Percentiles rank a stretch among this genome's conserved stretches.
Conservation (phyloP, 371 early-diverging fungal species). For the Conidiobolus coronatus region DNA sequence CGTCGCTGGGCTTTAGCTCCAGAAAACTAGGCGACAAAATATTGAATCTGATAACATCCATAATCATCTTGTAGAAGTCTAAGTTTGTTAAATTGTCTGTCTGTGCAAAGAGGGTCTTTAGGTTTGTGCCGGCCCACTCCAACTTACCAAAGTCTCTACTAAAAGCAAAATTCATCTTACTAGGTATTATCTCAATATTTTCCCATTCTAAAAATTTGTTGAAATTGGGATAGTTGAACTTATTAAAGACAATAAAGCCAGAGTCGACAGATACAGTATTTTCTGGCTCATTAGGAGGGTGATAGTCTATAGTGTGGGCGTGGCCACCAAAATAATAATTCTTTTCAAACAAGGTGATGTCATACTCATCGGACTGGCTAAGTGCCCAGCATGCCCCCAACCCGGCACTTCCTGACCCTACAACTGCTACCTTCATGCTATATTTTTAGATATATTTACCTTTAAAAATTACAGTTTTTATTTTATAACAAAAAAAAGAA, state of each 20-base stretch:
- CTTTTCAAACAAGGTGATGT: constrained; percentile 23
- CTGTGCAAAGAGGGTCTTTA: constrained; percentile 24
- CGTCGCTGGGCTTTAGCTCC: constrained; percentile 1
- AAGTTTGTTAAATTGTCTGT: constrained; percentile 14
- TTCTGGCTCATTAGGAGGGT: constrained; percentile 5
- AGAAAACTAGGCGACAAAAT: constrained; percentile 16
- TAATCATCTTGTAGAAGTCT: constrained; percentile 21
- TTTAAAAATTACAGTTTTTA: no score
- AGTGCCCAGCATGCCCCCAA: constrained; percentile 25
- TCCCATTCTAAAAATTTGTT: constrained; percentile 14
- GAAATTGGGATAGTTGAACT: constrained; percentile 18
- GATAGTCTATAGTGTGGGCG: constrained; percentile 27
- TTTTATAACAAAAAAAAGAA: no score
- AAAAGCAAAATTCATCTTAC: constrained; percentile 29
- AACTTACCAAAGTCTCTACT: constrained; percentile 27
- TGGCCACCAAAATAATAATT: constrained; percentile 27
- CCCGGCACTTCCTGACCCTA: constrained; percentile 13
- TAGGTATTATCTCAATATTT: constrained; percentile 12
- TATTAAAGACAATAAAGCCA: constrained; percentile 39
- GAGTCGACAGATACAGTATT: constrained; percentile 26
- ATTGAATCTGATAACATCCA: constrained; percentile 23
- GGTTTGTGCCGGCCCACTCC: constrained; percentile 30
- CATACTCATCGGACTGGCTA: constrained; percentile 9
- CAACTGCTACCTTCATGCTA: constrained; percentile 11
- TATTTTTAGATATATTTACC: no score